Evolutionary conservation across 1,284 basidiomycete species (phyloP).

Genomic region (Cutaneotrichosporon sp.): DNA sequence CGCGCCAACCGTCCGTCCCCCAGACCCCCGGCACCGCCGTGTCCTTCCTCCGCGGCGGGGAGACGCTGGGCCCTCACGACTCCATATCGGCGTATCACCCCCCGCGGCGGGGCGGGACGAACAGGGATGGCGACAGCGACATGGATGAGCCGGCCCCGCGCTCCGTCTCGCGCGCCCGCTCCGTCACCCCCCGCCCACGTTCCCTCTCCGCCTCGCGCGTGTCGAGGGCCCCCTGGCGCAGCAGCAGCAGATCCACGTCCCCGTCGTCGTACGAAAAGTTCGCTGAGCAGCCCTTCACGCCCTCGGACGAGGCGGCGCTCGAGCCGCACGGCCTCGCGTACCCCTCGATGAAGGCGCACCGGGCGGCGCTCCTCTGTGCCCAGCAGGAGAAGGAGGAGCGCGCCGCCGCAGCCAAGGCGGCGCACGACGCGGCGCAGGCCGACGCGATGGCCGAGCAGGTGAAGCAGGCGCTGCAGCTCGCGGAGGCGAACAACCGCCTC

Average conservation of each 20-base stretch:
- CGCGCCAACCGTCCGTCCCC: background rate
- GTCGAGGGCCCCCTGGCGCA: background rate
- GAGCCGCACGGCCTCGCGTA: background rate
- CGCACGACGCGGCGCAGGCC: background rate
- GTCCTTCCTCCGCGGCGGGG: background rate
- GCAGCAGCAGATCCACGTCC: background rate
- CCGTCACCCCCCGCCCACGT: background rate
- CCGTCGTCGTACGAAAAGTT: too few species aligned
- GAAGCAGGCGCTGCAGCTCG: constrained; percentile 13
- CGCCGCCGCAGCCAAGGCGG: background rate
- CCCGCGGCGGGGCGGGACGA: background rate
- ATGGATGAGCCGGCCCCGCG: background rate
- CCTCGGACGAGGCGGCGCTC: background rate
- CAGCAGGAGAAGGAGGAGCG: background rate
- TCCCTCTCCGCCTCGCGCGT: background rate
- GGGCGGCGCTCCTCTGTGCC: background rate
- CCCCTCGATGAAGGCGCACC: background rate
- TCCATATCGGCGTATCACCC: background rate
- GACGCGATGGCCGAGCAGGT: background rate
- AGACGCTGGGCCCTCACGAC: background rate
- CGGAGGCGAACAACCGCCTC: constrained; percentile 35
- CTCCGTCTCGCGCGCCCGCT: background rate
- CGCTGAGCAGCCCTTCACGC: background rate
- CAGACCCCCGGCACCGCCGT: background rate
- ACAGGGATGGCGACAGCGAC: background rate